Evolutionary conservation across 805 yeast genomes (phyloP).

Genomic region (Metschnikowia similis): DNA sequence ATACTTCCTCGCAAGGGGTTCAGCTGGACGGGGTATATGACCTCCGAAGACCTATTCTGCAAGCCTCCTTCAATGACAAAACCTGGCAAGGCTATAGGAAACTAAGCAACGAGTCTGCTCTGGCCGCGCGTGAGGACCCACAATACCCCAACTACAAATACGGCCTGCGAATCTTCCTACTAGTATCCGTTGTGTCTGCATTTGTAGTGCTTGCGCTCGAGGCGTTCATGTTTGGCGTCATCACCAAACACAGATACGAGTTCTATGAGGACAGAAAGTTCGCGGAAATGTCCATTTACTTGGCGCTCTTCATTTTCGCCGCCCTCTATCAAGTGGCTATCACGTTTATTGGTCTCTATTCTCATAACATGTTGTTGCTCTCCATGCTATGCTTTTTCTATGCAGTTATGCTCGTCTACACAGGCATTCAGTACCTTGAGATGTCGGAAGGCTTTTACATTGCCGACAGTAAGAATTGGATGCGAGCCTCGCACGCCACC

Average conservation of each 20-base stretch:
- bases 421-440: constrained; percentile 45
- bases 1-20: not conserved
- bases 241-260: constrained; percentile 27
- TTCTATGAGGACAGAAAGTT: constrained; percentile 18
- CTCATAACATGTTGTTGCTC: constrained; percentile 39
- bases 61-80: not conserved
- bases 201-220: constrained; percentile 33
- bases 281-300: constrained; percentile 34
- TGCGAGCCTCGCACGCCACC: constrained; percentile 31
- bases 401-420: constrained; percentile 41
- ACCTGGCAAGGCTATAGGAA: not conserved
- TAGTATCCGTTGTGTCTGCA: constrained; percentile 32
- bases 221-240: constrained; percentile 36
- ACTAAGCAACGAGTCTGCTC: not conserved
- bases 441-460: constrained; percentile 22
- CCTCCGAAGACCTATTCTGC: not conserved
- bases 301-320: constrained; percentile 48
- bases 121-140: not conserved
- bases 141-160: not conserved
- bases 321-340: constrained; percentile 39
- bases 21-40: not conserved
- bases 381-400: constrained; percentile 37
- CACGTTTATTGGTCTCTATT: constrained; percentile 33
- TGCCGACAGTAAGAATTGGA: constrained; percentile 22
- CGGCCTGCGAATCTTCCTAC: constrained; percentile 19